phyloP scores from a whole-genome alignment of 2,329 filamentous ascomycete genomes.

The Escovopsis weberi region DNA sequence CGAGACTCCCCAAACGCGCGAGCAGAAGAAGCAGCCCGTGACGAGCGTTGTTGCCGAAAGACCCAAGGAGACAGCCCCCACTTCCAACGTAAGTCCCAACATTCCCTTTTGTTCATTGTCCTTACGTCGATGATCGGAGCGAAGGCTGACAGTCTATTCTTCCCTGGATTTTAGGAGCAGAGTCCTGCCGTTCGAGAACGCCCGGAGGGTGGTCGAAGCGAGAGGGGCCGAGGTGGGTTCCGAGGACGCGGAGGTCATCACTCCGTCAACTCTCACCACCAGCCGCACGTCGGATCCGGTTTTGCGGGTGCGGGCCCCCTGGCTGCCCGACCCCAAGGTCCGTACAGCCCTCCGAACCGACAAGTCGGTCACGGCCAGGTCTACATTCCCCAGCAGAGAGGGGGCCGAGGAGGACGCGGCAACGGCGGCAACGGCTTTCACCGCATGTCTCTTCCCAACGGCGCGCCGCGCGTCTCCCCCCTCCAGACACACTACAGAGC shows the following conservation, averaged over 20 bases:
- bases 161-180: conserved; percentile 12
- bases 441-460: conserved; percentile 26
- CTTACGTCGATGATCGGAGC: too few relatives aligned
- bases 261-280: conserved; percentile 19
- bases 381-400: conserved; percentile 19
- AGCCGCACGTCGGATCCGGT: conserved; percentile 16
- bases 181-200: conserved; percentile 16
- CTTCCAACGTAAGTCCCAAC: conserved; percentile 24
- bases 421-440: conserved; percentile 19
- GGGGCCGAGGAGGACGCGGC: conserved; percentile 22
- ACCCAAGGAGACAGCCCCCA: conserved; percentile 22
- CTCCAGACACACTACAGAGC: conserved; percentile 21
- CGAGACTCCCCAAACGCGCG: conserved; percentile 26
- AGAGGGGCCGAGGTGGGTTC: conserved; percentile 29
- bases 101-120: too few relatives aligned
- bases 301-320: conserved; percentile 22
- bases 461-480: conserved; percentile 19
- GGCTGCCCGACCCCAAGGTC: conserved; percentile 20
- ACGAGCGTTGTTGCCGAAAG: conserved; percentile 22
- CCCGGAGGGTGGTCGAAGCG: conserved; percentile 23
- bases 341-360: conserved; percentile 30
- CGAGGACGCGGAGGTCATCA: conserved; percentile 32
- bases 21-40: conserved; percentile 30
- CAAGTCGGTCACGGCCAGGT: conserved; percentile 24
- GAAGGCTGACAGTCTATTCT: background rate